Evolutionary conservation across 768 basidiomycete genomes (phyloP), one percentile per base, ranked within the genome.

Genomic region (Tricholoma hemisulphureum): DNA sequence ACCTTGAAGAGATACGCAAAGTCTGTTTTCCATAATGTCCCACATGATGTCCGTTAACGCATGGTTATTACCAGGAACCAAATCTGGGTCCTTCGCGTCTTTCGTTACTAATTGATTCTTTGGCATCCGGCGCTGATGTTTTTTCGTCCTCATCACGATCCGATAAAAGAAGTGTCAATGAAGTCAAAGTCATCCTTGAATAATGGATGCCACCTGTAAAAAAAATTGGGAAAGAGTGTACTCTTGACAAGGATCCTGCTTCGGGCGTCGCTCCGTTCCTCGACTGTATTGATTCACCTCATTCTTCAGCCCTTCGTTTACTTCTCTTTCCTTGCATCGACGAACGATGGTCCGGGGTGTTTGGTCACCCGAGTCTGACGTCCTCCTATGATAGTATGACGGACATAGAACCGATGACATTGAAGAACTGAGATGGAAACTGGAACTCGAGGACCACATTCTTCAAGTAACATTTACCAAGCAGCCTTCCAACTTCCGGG

Each of bases 1-100:
- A 94, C 69, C 75, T 94, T n/a, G 90, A 92, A 64, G 80, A 86
- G 64, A 86, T 94, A 64, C 84, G 87, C 29, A 90, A 92, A 80
- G 92, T 89, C 53, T 35, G 80, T 70, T 34, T 52, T 51, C 58
- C 13, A 26, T 18, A 20, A 26, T 18, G 4, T 6, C 8, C 6
- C 48, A 43, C 35, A 52, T 54, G 31, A 7, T 3, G 7, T 26
- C 51, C 52, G 29, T 13, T 56, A 6, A 58, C 18, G 34, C 7
- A 43, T 16, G 23, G 16, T 6, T 7, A 14, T 32, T 23, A 2
- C 21, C 51, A 81, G 78, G 76, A 94, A 68, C 86, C 87, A 0
- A 86, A 85, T 57, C 75, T 94, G 59, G 84, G 84, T 0, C 77
- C 80, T 2, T 83, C 90, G 13, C 80, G 88, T 4, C 76, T 95